Base-by-base conservation (phyloP, 352 stramenopile species). In the Halophytophthora batemanensis region DNA sequence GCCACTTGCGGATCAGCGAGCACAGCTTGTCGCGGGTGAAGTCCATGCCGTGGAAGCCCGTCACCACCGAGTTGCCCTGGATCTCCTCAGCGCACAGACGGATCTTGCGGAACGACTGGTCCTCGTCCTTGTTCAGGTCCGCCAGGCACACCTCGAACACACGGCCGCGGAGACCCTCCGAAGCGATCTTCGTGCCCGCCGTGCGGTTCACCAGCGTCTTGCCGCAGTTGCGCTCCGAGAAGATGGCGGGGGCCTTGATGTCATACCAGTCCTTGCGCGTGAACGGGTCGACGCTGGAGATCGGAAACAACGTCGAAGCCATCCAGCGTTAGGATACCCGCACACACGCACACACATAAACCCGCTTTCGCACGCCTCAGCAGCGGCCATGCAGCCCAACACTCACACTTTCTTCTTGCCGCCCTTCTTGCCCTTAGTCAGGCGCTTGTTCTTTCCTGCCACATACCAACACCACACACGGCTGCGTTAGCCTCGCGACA, bases 1-100 rank as follows among this genome's bases (percentile, higher is more conserved):
- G 85, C 95, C 97, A 99, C 93, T 99, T 99, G 82, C 98, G 97
- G 82, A 99, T 99, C 50, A 99, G 86, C 71, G 92, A 98, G 90
- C 96, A 99, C 55, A 99, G 89, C 86, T 99, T 99, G 79, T 99
- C 98, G 64, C 97, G 96, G 49, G 90, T 96, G 53, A 96, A 89
- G 68, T 94, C 83, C 86, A 97, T 96, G 72, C 90, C 90, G 75
- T 97, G 86, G 81, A 95, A 95, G 47, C 82, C 81, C 42, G 86
- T 96, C 37, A 96, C 60, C 53, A 93, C 64, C 68, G 91, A 71
- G 61, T 77, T 90, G 67, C 84, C 86, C 70, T 93, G 96, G 51
- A 99, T 93, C 77, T 99, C 97, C 75, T 99, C 97, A 49, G 95
- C 87, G 68, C 95, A 97, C 38, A 99, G 90, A 64, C 98, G 98